Conservation (phyloP, 768 basidiomycete species). For the Phylloporus sp. region DNA sequence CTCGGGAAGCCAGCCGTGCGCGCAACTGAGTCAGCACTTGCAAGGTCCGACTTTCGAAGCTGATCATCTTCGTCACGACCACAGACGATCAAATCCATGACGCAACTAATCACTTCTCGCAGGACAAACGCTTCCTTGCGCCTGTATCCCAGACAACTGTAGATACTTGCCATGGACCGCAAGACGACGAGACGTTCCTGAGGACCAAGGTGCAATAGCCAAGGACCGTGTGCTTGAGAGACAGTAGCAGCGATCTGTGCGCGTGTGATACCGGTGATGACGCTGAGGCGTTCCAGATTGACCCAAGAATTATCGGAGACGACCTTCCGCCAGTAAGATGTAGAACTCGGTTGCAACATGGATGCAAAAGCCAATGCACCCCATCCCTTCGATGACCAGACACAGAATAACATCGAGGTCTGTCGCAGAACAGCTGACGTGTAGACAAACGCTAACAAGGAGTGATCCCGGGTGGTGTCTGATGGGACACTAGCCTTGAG, state of each 20-base stretch:
- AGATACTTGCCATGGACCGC: constrained; percentile 68
- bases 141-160: constrained; percentile 74
- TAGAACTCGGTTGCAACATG: constrained; percentile 63
- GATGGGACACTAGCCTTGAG: constrained; percentile 47
- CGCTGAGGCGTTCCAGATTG: constrained; percentile 59
- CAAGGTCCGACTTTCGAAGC: constrained; percentile 34
- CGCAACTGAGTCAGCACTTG: constrained; percentile 43
- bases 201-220: constrained; percentile 74
- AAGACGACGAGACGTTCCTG: constrained; percentile 70
- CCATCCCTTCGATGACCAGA: constrained; percentile 89
- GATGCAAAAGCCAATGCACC: constrained; percentile 70
- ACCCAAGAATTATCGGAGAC: constrained; percentile 46
- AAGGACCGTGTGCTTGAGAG: constrained; percentile 80
- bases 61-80: constrained; percentile 69
- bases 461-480: constrained; percentile 51
- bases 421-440: constrained; percentile 65
- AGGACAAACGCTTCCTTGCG: constrained; percentile 86
- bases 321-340: constrained; percentile 56
- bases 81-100: constrained; percentile 83
- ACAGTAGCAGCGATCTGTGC: constrained; percentile 59
- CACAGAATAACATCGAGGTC: constrained; percentile 64
- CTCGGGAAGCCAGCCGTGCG: constrained; percentile 39
- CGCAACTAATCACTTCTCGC: constrained; percentile 78
- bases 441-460: constrained; percentile 65
- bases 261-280: constrained; percentile 65